Conservation (phyloP, 257 asterid genomes). For the Penstemon davidsonii region DNA sequence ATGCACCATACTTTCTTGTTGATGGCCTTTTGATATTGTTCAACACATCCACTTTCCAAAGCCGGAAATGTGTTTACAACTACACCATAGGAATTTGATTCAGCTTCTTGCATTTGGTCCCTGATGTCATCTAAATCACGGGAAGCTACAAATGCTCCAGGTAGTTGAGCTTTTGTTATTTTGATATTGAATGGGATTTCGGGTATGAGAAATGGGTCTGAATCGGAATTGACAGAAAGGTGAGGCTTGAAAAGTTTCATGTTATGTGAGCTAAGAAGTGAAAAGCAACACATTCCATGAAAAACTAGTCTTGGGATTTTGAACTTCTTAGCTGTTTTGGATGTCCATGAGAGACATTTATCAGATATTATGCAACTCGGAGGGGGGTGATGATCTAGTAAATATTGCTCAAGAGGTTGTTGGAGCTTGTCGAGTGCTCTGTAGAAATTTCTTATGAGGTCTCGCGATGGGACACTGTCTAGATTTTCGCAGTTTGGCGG, state of each 20-base stretch:
- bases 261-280: constrained; percentile 56
- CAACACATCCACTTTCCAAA: constrained; percentile 61
- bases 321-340: constrained; percentile 46
- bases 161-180: constrained; percentile 52
- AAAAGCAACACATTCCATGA: constrained; percentile 73
- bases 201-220: constrained; percentile 50
- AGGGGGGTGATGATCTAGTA: constrained; percentile 33
- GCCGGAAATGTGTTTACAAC: constrained; percentile 59
- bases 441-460: constrained; percentile 53
- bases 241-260: constrained; percentile 48
- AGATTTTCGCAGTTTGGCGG: constrained; percentile 74
- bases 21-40: constrained; percentile 46
- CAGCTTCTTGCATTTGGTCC: constrained; percentile 69
- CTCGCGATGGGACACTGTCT: constrained; percentile 63
- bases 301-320: constrained; percentile 59
- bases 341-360: constrained; percentile 69
- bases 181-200: constrained; percentile 55
- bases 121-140: constrained; percentile 67
- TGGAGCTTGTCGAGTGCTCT: constrained; percentile 48
- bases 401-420: constrained; percentile 43
- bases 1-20: constrained; percentile 72
- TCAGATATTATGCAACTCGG: constrained; percentile 86
- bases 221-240: constrained; percentile 40
- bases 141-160: constrained; percentile 58
- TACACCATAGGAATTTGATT: constrained; percentile 56